Evolutionary conservation across 176 grass and related monocot genomes (phyloP).

Genomic region (Ampelocalamus luodianensis): DNA sequence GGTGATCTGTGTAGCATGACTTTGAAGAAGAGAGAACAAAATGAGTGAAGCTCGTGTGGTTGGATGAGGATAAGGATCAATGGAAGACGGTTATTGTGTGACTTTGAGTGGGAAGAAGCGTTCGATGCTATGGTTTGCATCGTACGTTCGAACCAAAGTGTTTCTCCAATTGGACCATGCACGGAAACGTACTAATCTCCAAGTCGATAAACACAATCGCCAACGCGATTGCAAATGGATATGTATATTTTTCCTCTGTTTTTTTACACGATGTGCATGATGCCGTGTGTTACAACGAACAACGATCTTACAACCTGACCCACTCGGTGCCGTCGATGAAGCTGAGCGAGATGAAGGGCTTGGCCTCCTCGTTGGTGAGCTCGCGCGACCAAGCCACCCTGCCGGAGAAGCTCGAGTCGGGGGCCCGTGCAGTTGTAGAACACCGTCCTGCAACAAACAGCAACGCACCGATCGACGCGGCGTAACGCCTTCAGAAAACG

Average conservation of each 20-base stretch:
- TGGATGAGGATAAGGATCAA: no score
- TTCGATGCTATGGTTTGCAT: no score
- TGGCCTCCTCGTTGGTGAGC: conserved; percentile 90
- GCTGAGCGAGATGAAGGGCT: conserved; percentile 74
- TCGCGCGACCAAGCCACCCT: conserved; percentile 81
- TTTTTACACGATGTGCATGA: conserved; percentile 17
- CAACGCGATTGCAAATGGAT: neutral
- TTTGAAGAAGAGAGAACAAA: no score
- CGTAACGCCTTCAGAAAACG: no score
- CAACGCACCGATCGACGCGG: no score
- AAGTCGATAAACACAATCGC: neutral
- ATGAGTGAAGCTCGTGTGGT: no score
- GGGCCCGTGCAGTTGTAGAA: conserved; percentile 91
- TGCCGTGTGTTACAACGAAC: neutral
- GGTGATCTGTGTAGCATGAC: no score
- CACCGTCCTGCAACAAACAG: conserved; percentile 69
- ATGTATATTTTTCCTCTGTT: conserved; percentile 23
- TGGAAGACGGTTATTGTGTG: no score
- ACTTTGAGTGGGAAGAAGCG: no score
- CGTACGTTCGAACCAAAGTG: no score
- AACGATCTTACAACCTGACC: conserved; percentile 51
- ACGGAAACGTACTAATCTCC: neutral
- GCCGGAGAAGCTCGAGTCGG: conserved; percentile 57
- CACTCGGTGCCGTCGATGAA: conserved; percentile 86
- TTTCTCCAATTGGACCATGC: neutral